Conservation (phyloP, 2,329 filamentous ascomycete species). For the Trichophyton simii region DNA sequence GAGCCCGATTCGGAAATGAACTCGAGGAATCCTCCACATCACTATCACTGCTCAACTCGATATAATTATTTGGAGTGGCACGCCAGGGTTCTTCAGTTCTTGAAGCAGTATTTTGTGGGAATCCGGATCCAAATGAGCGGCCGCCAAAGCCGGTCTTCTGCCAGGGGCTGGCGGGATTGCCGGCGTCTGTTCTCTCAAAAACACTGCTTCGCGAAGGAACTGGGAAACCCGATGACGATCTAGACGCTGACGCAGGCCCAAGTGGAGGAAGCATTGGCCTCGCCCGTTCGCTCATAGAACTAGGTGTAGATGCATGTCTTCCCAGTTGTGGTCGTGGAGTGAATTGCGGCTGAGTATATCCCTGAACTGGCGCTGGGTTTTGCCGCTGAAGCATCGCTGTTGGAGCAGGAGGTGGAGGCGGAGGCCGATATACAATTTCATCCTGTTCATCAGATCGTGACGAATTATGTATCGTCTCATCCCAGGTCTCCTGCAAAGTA, state of each 20-base stretch:
- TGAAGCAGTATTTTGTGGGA: background rate
- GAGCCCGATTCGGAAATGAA: no score
- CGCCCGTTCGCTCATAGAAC: background rate
- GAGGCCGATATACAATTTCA: background rate
- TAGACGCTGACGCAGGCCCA: background rate
- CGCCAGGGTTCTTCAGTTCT: background rate
- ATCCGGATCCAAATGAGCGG: background rate
- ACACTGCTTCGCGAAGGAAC: background rate
- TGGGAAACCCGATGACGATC: background rate
- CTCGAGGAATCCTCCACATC: conserved; percentile 4
- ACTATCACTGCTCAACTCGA: conserved; percentile 11
- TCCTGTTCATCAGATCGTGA: background rate
- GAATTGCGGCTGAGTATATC: background rate
- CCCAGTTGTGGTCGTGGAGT: background rate
- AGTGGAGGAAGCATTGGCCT: conserved; percentile 1
- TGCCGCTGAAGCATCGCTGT: background rate
- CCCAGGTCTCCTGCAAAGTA: conserved; percentile 23
- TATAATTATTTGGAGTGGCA: background rate
- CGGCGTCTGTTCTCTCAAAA: background rate
- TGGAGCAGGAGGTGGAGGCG: background rate
- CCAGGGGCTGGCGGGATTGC: background rate
- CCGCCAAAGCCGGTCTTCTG: background rate
- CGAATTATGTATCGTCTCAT: conserved; percentile 11
- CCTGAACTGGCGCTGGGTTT: background rate
- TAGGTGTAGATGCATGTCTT: background rate